Conservation (phyloP, 176 grass and related monocot genomes). For the Chloris gayana region DNA sequence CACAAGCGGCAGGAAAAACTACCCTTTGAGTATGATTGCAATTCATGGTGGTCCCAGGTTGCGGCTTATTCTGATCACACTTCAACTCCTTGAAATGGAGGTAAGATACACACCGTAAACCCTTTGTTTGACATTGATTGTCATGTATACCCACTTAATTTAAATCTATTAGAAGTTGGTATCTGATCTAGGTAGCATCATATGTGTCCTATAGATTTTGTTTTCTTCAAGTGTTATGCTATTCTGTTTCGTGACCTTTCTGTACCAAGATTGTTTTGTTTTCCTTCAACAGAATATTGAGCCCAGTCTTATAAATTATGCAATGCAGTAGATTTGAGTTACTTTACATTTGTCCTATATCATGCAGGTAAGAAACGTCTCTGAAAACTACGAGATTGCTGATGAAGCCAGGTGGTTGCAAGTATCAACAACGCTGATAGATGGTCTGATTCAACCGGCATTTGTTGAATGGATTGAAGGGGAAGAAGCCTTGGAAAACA, state of each 20-base stretch:
- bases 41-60: slow-evolving; percentile 76
- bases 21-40: slow-evolving; percentile 86
- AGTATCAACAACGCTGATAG: slow-evolving; percentile 53
- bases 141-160: slow-evolving; percentile 22
- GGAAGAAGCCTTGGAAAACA: slow-evolving; percentile 64
- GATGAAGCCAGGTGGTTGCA: slow-evolving; percentile 60
- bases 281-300: not conserved
- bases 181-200: not conserved
- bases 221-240: slow-evolving; percentile 3
- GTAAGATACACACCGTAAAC: slow-evolving; percentile 52
- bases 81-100: slow-evolving; percentile 77
- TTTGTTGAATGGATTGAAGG: slow-evolving; percentile 81
- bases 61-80: slow-evolving; percentile 71
- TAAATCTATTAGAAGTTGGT: slow-evolving; percentile 11
- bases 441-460: slow-evolving; percentile 52
- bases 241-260: slow-evolving; percentile 19
- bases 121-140: slow-evolving; percentile 32
- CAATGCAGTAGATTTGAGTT: slow-evolving; percentile 22
- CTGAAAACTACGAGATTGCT: slow-evolving; percentile 45
- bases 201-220: slow-evolving; percentile 17
- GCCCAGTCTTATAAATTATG: slow-evolving; percentile 2
- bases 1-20: slow-evolving; percentile 56
- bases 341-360: slow-evolving; percentile 33
- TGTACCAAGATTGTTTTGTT: slow-evolving; percentile 4
- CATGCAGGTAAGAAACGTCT: slow-evolving; percentile 73